Evolutionary conservation across 2,329 filamentous ascomycete genomes (phyloP), one percentile per base, ranked within the genome.

Genomic region (Curvularia sp.): DNA sequence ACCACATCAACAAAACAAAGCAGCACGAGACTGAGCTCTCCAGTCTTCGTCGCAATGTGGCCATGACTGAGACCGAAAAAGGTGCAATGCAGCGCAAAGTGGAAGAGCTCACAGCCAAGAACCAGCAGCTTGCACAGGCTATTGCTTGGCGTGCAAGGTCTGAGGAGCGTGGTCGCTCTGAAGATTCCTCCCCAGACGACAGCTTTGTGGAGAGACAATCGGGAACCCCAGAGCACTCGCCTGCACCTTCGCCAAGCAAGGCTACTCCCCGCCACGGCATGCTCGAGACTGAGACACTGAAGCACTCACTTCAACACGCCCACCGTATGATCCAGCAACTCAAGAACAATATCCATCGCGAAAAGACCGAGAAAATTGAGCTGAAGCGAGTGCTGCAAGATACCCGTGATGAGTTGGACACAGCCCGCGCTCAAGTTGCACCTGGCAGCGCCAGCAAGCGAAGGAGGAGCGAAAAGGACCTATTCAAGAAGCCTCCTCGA

Each of bases 331-430:
- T 99, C 58, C 94, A 98, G 76, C 96, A 92, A 70, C 86, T 98
- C 67, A 93, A 96, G 78, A 93, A 90, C 76, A 96, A 93, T 70
- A 91, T 98, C 46, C 94, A 99, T 77, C 90, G 95, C 32, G 95
- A 99, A 78, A 99, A 98, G 87, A 97, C 94, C 0, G 95, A 99
- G 78, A 99, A 97, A 82, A 86, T 98, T 27, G 95, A 99, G 78
- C 86, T 98, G 53, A 93, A 92, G 79, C 90, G 94, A 59, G 92
- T 99, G 85, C 86, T 98, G 28, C 94, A 98, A 79, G 95, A 99
- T 71, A 90, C 94, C 23, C 88, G 93, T 34, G 95, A 99, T 74
- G 95, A 99, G 71, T 80, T 99, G 27, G 95, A 92, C 77, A 79
- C 86, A 46, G 86, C 88, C 59, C 83, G 86, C 47, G 86, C 86